A percentile compares a stretch with the other conserved stretches of the same genome.
Evolutionary conservation across 2,329 filamentous ascomycete species (phyloP).

Genomic region (Trichoderma koningiopsis): DNA sequence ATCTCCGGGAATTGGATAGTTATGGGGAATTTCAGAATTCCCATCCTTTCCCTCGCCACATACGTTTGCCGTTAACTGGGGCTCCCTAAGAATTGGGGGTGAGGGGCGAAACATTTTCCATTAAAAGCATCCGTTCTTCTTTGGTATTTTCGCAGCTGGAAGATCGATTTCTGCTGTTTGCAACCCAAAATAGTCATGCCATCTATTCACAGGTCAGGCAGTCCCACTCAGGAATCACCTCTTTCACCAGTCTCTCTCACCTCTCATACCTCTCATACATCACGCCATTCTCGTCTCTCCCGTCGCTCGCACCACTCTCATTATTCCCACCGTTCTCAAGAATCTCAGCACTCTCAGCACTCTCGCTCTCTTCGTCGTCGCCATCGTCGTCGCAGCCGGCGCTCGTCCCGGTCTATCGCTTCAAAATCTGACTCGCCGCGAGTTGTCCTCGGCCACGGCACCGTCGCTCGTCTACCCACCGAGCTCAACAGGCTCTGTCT

Average conservation of each 20-base stretch:
- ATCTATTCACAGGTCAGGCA: conserved; percentile 19
- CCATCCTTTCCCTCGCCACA: conserved; percentile 14
- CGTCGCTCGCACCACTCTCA: neutral
- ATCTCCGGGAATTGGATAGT: neutral
- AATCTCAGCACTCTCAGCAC: neutral
- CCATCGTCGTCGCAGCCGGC: neutral
- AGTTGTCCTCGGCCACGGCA: conserved; percentile 41
- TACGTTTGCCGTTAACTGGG: neutral
- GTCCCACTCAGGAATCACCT: conserved; percentile 11
- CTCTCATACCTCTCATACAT: neutral
- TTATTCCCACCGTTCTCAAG: neutral
- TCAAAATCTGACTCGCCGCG: conserved; percentile 33
- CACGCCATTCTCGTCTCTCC: neutral
- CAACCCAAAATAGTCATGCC: conserved; percentile 16
- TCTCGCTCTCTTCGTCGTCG: neutral
- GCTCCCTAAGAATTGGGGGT: neutral
- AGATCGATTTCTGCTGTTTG: neutral
- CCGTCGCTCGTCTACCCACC: conserved; percentile 37
- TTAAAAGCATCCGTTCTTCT: neutral
- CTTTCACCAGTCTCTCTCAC: neutral
- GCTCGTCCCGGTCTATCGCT: neutral
- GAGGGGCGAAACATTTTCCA: neutral
- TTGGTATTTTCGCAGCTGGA: neutral
- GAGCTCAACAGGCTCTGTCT: conserved; percentile 40
- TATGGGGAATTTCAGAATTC: conserved; percentile 7